phyloP scores from a whole-genome alignment of 805 yeast genomes.

The Crinitomyces ghanaensis region DNA sequence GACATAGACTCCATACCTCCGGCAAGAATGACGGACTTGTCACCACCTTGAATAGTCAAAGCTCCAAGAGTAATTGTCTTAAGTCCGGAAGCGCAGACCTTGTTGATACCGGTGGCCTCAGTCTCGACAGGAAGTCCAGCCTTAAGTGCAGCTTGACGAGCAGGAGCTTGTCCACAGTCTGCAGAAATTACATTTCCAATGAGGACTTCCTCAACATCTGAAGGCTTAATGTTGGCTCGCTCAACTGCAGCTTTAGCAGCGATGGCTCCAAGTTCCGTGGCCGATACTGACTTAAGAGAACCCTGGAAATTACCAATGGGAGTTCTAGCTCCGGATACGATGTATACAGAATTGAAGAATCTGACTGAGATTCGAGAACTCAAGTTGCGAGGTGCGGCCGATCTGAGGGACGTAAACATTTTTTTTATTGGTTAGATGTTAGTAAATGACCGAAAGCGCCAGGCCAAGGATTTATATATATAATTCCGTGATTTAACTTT shows the following conservation, averaged over 20 bases:
- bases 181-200: conserved; percentile 91
- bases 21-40: conserved; percentile 76
- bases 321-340: conserved; percentile 82
- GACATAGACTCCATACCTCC: conserved; percentile 98
- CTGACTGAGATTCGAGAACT: conserved; percentile 1
- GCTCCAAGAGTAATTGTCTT: conserved; percentile 82
- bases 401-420: no score
- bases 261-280: conserved; percentile 72
- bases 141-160: conserved; percentile 86
- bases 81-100: conserved; percentile 93
- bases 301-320: conserved; percentile 95
- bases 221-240: conserved; percentile 66
- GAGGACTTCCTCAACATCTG: conserved; percentile 73
- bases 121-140: conserved; percentile 75
- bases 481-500: no score
- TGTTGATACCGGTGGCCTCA: conserved; percentile 82
- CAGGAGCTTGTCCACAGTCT: conserved; percentile 91
- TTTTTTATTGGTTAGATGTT: no score
- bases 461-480: no score
- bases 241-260: conserved; percentile 80
- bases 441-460: no score
- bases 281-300: conserved; percentile 52
- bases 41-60: conserved; percentile 72
- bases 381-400: no score
- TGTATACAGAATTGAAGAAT: conserved; percentile 42